Evolutionary conservation across 352 stramenopile species (phyloP), one percentile per base, ranked within the genome.

Genomic region (Globisporangium okanoganense): DNA sequence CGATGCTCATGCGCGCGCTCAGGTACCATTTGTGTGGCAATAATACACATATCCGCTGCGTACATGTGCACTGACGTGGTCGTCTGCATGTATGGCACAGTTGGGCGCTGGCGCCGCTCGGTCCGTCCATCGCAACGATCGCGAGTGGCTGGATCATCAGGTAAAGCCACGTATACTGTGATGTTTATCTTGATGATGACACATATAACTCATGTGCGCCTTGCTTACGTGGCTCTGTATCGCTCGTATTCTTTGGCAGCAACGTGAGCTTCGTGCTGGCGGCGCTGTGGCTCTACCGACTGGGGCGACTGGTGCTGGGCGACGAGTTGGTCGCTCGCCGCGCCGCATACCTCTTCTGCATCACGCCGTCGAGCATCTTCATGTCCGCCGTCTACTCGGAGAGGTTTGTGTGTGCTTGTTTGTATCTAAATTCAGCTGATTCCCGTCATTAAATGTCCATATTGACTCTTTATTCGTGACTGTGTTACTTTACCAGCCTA

Each of bases 341-440:
- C 53, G 79, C 81, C 5, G 82, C 82, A 41, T 87, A 85, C 63
- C 72, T 95, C 56, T 95, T 95, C 52, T 87, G 75, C 66, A 61
- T 95, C 33, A 61, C 76, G 7, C 85, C 85, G 0, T 92, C 85
- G 20, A 85, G 78, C 56, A 86, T 93, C 67, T 95, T 95, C 64
- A 91, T 95, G 80, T 81, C 80, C 2, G 76, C 83, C 0, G 18
- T 89, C 27, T 95, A 95, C 71, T 88, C 78, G 10, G 85, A 95
- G 68, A 95, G 78, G 78, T 88, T 24, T 22, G 57, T 27, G 27
- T 5, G 14, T 40, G 29, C 29, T 40, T 13, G 10, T 40, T 16
- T 10, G 8, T 10, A 45, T 16, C 16, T 47, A 5, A 18, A 40
- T 18, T 14, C 22, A 50, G 7, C 16, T 40, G 9, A 13, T 58